Conservation (phyloP, 2,329 filamentous ascomycete genomes). For the Plenodomus biglobosus region DNA sequence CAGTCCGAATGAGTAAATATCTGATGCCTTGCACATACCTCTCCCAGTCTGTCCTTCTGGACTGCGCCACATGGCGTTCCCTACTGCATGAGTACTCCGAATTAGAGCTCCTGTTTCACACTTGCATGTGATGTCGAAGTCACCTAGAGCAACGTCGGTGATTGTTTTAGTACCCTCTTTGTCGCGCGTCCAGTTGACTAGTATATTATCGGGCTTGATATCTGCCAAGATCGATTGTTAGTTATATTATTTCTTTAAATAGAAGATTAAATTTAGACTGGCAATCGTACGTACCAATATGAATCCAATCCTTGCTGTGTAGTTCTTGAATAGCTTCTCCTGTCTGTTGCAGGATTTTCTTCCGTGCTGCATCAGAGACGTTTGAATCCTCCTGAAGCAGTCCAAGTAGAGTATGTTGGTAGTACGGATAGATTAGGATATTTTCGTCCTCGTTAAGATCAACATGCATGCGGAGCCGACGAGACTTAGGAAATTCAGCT, state of each 20-base stretch:
- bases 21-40: slow-evolving; percentile 40
- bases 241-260: slow-evolving; percentile 15
- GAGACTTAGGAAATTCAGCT: slow-evolving; percentile 34
- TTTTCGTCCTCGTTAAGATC: slow-evolving; percentile 41
- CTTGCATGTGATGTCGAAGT: slow-evolving; percentile 44
- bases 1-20: slow-evolving; percentile 45
- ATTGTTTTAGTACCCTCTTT: slow-evolving; percentile 36
- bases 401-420: slow-evolving; percentile 36
- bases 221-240: slow-evolving; percentile 34
- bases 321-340: slow-evolving; percentile 43
- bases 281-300: slow-evolving; percentile 33
- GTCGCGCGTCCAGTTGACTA: slow-evolving; percentile 42
- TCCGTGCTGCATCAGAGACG: slow-evolving; percentile 31
- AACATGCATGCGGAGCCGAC: slow-evolving; percentile 42
- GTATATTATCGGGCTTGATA: slow-evolving; percentile 47
- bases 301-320: slow-evolving; percentile 42
- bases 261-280: slow-evolving; percentile 10
- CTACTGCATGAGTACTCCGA: slow-evolving; percentile 34
- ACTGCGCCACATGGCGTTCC: slow-evolving; percentile 47
- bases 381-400: slow-evolving; percentile 38
- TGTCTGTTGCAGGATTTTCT: slow-evolving; percentile 39
- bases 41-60: slow-evolving; percentile 44
- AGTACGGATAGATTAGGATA: slow-evolving; percentile 43
- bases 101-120: slow-evolving; percentile 27
- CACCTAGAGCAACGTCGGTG: slow-evolving; percentile 39